phyloP scores from a whole-genome alignment of 108 stramenopile genomes.

The Discostella stelligeroides region DNA sequence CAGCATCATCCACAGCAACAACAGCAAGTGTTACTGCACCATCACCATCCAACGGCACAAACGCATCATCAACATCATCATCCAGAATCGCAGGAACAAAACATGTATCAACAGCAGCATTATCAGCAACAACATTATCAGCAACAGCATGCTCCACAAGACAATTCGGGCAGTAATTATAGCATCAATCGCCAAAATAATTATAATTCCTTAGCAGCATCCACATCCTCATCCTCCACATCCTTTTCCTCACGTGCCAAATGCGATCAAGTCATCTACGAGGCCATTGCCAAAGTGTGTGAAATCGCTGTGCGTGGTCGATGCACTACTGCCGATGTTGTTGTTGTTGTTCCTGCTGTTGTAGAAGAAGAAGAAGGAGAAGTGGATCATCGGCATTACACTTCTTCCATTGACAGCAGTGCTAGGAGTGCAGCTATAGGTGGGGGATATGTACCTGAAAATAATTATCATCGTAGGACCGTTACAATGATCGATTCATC shows the following conservation, averaged over 20 bases:
- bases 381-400: too few relatives aligned
- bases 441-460: neutral
- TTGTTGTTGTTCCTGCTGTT: neutral
- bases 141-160: neutral
- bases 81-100: neutral
- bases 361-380: too few relatives aligned
- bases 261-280: constrained; percentile 90
- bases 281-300: constrained; percentile 84
- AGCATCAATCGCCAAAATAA: neutral
- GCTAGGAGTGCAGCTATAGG: neutral
- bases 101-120: neutral
- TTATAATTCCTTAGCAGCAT: neutral
- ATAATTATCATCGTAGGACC: too few relatives aligned
- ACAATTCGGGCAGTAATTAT: neutral
- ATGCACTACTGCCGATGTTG: constrained; percentile 40
- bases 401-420: too few relatives aligned
- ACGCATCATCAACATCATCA: neutral
- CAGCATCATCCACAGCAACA: neutral
- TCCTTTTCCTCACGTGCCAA: constrained; percentile 54
- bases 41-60: neutral
- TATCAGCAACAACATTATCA: neutral
- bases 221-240: neutral
- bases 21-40: neutral
- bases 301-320: constrained; percentile 81
- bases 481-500: too few relatives aligned